Conservation (phyloP, 164 flowering plant species). For the Nymphaea thermarum region DNA sequence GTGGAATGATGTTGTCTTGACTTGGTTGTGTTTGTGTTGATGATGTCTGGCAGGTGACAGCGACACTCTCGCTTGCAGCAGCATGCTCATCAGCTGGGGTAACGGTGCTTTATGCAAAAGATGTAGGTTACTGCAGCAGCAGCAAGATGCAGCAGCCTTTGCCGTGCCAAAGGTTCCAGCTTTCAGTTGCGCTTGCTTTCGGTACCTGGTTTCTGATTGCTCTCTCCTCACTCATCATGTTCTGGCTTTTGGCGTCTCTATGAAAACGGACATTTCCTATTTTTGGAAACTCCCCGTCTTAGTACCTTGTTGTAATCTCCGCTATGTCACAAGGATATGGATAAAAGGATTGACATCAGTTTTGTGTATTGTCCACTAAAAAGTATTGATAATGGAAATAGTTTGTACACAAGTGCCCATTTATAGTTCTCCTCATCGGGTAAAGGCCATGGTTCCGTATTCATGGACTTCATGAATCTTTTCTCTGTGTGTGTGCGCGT, state of each 20-base stretch:
- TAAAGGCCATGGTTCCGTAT: too few species aligned
- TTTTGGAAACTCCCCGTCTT: too few species aligned
- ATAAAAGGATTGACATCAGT: too few species aligned
- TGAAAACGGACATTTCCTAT: conserved; percentile 10
- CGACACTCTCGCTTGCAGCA: conserved; percentile 57
- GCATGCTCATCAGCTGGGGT: conserved; percentile 66
- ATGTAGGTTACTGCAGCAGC: conserved; percentile 32
- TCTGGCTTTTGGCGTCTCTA: conserved; percentile 59
- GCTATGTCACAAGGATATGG: too few species aligned
- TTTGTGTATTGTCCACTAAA: too few species aligned
- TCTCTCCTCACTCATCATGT: conserved; percentile 58
- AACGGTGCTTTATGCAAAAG: conserved; percentile 35
- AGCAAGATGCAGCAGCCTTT: conserved; percentile 3
- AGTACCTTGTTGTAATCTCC: too few species aligned
- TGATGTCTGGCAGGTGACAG: conserved; percentile 34
- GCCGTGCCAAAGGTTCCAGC: conserved; percentile 48
- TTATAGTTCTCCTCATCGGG: too few species aligned
- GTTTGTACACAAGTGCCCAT: too few species aligned
- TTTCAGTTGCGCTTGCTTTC: conserved; percentile 47
- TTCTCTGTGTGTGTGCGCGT: too few species aligned
- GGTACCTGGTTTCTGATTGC: conserved; percentile 48
- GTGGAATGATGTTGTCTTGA: not conserved
- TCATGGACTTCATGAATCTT: too few species aligned
- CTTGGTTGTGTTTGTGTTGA: not conserved
- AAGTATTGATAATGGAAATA: too few species aligned